phyloP scores from a whole-genome alignment of 1,284 basidiomycete species.

The Termitomyces sp. region DNA sequence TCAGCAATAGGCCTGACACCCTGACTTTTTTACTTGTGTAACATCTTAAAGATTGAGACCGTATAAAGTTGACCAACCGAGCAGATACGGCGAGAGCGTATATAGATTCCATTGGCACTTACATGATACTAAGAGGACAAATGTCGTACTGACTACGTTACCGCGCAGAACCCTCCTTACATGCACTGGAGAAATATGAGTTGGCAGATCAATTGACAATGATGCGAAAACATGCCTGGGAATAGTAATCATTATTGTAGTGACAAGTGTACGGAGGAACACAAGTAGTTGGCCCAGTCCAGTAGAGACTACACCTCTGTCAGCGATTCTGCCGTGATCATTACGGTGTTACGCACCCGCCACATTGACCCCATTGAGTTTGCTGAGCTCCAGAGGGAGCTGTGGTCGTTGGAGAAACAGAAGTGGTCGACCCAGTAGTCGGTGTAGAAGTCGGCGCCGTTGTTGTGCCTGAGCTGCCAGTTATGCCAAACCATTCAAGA shows the following conservation, averaged over 20 bases:
- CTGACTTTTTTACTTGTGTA: neutral
- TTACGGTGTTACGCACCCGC: conserved; percentile 15
- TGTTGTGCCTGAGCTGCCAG: conserved; percentile 13
- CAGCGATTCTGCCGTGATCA: neutral
- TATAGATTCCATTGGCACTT: neutral
- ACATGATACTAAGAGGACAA: neutral
- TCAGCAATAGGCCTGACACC: neutral
- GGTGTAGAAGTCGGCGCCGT: conserved; percentile 15
- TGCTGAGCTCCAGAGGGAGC: conserved; percentile 10
- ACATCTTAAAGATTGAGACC: neutral
- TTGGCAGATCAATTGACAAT: neutral
- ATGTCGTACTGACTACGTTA: neutral
- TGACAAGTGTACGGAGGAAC: conserved; percentile 12
- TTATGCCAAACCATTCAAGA: conserved; percentile 34
- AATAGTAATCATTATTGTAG: conserved; percentile 13
- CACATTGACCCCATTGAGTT: conserved; percentile 22
- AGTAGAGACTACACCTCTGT: conserved; percentile 14
- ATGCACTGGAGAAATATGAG: conserved; percentile 6
- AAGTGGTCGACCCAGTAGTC: conserved; percentile 12
- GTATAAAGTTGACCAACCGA: neutral
- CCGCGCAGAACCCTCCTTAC: neutral
- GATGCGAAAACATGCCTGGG: conserved; percentile 10
- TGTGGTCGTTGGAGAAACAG: conserved; percentile 17
- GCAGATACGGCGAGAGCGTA: neutral
- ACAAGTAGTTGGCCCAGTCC: conserved; percentile 21